These are phyloP conservation scores for Mallotus nudiflorus DNA, from an alignment of 345 rosid genomes.

Conservation along the genomic window DNA sequence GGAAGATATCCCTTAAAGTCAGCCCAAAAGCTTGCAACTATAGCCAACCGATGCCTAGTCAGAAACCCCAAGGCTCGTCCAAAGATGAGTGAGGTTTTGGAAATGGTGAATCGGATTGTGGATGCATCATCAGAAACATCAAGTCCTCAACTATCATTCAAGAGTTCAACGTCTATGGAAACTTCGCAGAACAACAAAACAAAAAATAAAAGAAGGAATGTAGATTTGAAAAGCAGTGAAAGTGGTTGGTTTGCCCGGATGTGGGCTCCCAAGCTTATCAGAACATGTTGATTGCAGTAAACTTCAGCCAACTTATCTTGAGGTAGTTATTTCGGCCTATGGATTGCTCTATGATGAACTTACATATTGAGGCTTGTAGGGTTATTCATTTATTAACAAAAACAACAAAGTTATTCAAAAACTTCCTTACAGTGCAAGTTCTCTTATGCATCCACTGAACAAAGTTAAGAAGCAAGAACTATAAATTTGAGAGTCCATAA, in stretches of 20 bases:
- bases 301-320: not conserved
- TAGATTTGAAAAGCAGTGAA: conserved; percentile 42
- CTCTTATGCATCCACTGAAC: not conserved
- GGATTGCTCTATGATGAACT: not conserved
- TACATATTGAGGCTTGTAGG: no score
- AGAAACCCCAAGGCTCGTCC: conserved; percentile 77
- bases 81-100: conserved; percentile 88
- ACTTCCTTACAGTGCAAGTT: not conserved
- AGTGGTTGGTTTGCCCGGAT: conserved; percentile 41
- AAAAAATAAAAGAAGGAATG: conserved; percentile 38
- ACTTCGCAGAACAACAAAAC: conserved; percentile 23
- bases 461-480: not conserved
- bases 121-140: conserved; percentile 40
- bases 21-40: conserved; percentile 56
- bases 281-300: conserved; percentile 39
- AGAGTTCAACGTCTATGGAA: conserved; percentile 25
- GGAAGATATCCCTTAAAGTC: conserved; percentile 49
- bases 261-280: conserved; percentile 48
- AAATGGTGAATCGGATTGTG: conserved; percentile 53
- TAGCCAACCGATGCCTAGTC: conserved; percentile 76
- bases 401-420: not conserved
- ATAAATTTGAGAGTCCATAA: no score
- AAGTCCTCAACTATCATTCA: conserved; percentile 43
- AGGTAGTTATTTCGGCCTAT: not conserved
- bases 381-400: not conserved